Base-by-base conservation (phyloP, 2,329 filamentous ascomycete genomes). In the Diaporthe vaccinii region DNA sequence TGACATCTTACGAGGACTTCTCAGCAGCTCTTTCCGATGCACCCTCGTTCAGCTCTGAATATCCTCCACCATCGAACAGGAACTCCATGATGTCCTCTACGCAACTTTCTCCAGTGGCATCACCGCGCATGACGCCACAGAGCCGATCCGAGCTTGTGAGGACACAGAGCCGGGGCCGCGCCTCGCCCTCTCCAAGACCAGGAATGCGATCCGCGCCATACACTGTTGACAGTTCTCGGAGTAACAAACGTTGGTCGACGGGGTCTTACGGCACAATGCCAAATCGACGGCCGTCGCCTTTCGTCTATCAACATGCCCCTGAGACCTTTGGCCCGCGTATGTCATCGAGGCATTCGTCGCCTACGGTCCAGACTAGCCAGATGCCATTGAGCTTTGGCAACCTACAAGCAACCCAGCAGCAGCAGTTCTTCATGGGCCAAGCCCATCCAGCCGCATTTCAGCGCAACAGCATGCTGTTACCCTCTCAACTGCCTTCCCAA, bases 181-280 rank as follows among this genome's bases (percentile, higher is more conserved):
- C 92, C 17, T 94, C 93, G 61, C 93, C 93, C 51, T 94, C 93
- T 44, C 93, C 93, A 31, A 89, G 93, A 59, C 91, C 91, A 44
- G 91, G 88, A 73, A 87, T 93, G 81, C 90, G 93, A 76, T 90
- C 93, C 55, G 92, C 91, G 25, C 93, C 93, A 0, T 95, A 95
- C 84, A 92, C 86, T 69, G 87, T 94, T 69, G 93, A 95, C 61
- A 89, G 88, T 71, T 87, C 87, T 61, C 89, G 92, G 77, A 76
- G 74, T 31, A 91, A 88, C 81, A 95, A 95, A 86, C 88, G 93
- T 78, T 95, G 93, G 93, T 95, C 93, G 28, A 95, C 93, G 4
- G 93, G 93, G 20, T 94, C 92, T 4, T 94, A 93, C 76, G 91
- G 89, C 28, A 89, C 91, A 1, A 83, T 86, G 28, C 86, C 87